Conservation (phyloP, 352 stramenopile species). For the Phytophthora parvispora region DNA sequence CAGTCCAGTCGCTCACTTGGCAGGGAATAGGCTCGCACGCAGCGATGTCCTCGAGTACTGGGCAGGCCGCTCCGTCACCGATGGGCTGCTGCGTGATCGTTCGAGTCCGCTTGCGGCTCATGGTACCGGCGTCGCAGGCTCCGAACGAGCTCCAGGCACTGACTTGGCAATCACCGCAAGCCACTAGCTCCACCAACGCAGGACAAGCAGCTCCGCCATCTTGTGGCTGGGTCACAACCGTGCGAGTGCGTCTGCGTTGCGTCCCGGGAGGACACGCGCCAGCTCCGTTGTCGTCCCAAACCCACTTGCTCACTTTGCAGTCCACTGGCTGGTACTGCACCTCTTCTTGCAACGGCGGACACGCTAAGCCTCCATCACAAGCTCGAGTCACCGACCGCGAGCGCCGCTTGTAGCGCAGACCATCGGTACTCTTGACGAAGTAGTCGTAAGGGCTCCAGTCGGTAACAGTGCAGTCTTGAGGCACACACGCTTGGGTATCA, state of each 20-base stretch:
- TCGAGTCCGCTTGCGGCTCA: conserved; percentile 57
- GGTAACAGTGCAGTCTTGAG: conserved; percentile 58
- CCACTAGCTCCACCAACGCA: conserved; percentile 37
- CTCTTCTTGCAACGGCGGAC: conserved; percentile 57
- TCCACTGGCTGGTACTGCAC: conserved; percentile 62
- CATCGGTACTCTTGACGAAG: conserved; percentile 48
- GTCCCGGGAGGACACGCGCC: conserved; percentile 40
- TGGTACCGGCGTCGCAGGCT: conserved; percentile 35
- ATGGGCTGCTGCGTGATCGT: conserved; percentile 55
- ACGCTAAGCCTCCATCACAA: conserved; percentile 50
- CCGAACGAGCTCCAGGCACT: conserved; percentile 57
- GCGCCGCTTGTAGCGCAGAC: conserved; percentile 52
- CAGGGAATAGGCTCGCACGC: conserved; percentile 63
- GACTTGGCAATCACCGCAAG: conserved; percentile 65
- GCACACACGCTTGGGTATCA: conserved; percentile 51
- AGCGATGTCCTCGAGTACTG: conserved; percentile 46
- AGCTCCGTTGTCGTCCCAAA: conserved; percentile 54
- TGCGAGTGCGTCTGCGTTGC: conserved; percentile 37
- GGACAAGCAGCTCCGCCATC: conserved; percentile 47
- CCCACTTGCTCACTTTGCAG: conserved; percentile 68
- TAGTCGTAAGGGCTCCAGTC: conserved; percentile 62
- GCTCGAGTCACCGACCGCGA: conserved; percentile 42
- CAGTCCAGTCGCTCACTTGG: conserved; percentile 59
- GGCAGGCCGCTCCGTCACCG: conserved; percentile 63
- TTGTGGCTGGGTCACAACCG: conserved; percentile 26